Base-by-base conservation (phyloP, 768 basidiomycete genomes). In the Termitomyces sp. region DNA sequence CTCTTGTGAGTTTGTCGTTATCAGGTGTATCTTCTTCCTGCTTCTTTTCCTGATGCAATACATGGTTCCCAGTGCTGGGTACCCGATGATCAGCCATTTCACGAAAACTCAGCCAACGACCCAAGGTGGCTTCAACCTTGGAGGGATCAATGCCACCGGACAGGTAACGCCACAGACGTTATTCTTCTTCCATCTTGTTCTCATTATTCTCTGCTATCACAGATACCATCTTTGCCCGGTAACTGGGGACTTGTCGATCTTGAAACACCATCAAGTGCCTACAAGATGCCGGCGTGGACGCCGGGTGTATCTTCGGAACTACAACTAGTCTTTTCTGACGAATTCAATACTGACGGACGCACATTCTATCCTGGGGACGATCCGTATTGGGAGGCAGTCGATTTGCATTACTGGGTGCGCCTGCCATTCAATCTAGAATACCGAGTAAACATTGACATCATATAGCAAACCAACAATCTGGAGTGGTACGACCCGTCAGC, bases 401-500 rank as follows among this genome's bases (percentile, higher is more conserved):
- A 91, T 68, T 72, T 91, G 50, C 84, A 91, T 64, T 91, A 91
- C 64, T 91, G 89, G 87, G 82, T 84, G 55, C 27, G 64, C 35
- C 25, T 41, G n/a, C 10, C 16, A 19, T 51, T 28, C 4, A 23
- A 40, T 19, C 11, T 12, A 40, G 27, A 3, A 27, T 6, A 25
- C 27, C 10, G 12, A 8, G n/a, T 50, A 17, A 39, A 12, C 35
- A 46, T 8, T 28, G 12, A 51, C 3, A 19, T 35, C 5, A 76
- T 73, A 75, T 56, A 77, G 76, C 65, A 72, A 63, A 84, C 88
- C 11, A 78, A 79, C 51, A 84, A 89, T 65, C 58, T 89, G 64
- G 89, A 96, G 69, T 95, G 91, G 91, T 93, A 95, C 68, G 88
- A 88, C 63, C 93, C 94, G 0, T 82, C 75, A 40, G 85, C 87